Conservation (phyloP, 1,284 basidiomycete genomes). For the Leccinum proliferum region DNA sequence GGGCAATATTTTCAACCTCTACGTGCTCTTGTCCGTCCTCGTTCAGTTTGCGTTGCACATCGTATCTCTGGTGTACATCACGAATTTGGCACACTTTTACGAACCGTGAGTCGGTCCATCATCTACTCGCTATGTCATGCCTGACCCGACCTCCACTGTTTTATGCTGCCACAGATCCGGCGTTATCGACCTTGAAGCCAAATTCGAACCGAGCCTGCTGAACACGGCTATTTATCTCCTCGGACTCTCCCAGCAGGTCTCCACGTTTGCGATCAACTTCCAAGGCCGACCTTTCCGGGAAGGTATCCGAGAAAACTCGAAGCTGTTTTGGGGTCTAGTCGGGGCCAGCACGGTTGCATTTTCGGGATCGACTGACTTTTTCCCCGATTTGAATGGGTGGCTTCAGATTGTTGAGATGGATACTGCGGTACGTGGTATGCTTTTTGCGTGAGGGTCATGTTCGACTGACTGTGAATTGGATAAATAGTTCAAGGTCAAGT, state of each 20-base stretch:
- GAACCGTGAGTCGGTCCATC: conserved; percentile 60
- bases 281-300: conserved; percentile 96
- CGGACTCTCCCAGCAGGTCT: conserved; percentile 91
- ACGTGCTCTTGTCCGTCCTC: conserved; percentile 86
- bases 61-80: conserved; percentile 85
- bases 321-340: conserved; percentile 87
- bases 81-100: conserved; percentile 67
- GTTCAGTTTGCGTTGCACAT: conserved; percentile 93
- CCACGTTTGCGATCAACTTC: conserved; percentile 96
- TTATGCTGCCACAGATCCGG: conserved; percentile 48
- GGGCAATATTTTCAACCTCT: conserved; percentile 93
- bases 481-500: conserved; percentile 69
- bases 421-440: conserved; percentile 45
- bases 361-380: conserved; percentile 88
- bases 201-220: conserved; percentile 88
- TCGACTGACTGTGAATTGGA: background rate
- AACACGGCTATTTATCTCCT: conserved; percentile 95
- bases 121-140: background rate
- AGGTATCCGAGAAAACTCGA: conserved; percentile 89
- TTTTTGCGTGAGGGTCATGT: background rate
- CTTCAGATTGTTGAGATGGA: conserved; percentile 96
- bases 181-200: conserved; percentile 86
- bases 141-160: background rate
- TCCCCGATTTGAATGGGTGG: conserved; percentile 96
- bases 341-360: conserved; percentile 87